Percentiles rank a stretch among this genome's conserved stretches.
These are phyloP conservation scores for Tylopilus intermedius DNA, from an alignment of 768 basidiomycete genomes.

Conservation along the genomic window DNA sequence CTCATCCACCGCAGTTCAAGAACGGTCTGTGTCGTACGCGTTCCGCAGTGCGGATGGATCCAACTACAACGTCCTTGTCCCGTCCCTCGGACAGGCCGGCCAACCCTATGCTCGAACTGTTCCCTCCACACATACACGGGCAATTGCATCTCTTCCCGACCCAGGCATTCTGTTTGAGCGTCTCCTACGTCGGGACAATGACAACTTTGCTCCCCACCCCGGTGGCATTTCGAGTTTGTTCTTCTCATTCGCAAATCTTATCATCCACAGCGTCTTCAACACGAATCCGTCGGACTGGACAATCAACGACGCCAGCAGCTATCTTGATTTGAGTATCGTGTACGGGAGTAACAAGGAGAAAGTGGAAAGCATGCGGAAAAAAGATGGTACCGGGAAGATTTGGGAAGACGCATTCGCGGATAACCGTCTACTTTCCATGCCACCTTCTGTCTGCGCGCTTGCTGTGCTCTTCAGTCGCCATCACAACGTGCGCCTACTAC, in stretches of 20 bases:
- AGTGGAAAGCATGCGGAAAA: constrained; percentile 48
- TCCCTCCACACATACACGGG: constrained; percentile 40
- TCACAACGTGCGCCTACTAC: constrained; percentile 53
- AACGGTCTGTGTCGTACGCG: constrained; percentile 38
- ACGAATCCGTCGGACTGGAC: constrained; percentile 43
- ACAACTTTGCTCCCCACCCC: constrained; percentile 49
- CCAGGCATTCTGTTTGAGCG: constrained; percentile 67
- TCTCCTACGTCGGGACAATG: constrained; percentile 42
- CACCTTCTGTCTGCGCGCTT: constrained; percentile 64
- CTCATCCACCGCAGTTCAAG: background rate
- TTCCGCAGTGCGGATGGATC: constrained; percentile 59
- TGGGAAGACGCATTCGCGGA: constrained; percentile 70
- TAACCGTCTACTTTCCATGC: constrained; percentile 60
- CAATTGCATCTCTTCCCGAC: constrained; percentile 53
- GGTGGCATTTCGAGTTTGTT: constrained; percentile 69
- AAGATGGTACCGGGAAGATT: constrained; percentile 65
- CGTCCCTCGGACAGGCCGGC: constrained; percentile 54
- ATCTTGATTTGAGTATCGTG: constrained; percentile 70
- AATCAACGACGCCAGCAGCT: constrained; percentile 64
- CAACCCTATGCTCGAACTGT: constrained; percentile 68
- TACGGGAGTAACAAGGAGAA: constrained; percentile 57
- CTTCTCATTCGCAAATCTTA: constrained; percentile 74
- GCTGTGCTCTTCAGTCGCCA: constrained; percentile 67
- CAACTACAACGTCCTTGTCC: constrained; percentile 51
- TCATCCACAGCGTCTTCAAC: constrained; percentile 72